Evolutionary conservation across 2,329 filamentous ascomycete genomes (phyloP).

Genomic region (Aspergillus floridensis): DNA sequence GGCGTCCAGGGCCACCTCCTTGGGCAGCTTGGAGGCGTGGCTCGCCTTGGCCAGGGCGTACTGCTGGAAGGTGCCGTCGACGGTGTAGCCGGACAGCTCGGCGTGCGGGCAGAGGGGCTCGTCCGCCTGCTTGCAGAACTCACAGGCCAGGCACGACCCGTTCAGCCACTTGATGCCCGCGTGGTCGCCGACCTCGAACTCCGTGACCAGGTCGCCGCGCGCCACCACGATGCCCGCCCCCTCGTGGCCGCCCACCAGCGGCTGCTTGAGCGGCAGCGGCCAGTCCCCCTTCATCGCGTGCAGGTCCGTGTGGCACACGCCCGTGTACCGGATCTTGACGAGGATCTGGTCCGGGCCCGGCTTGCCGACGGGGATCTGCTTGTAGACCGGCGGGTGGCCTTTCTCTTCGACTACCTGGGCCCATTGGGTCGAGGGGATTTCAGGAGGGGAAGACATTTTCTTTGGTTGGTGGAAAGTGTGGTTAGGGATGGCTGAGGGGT

Average conservation of each 20-base stretch:
- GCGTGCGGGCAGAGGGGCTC: constrained; percentile 79
- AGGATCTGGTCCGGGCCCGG: constrained; percentile 89
- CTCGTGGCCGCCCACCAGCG: constrained; percentile 77
- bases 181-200: constrained; percentile 77
- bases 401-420: constrained; percentile 84
- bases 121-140: constrained; percentile 76
- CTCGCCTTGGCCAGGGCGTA: constrained; percentile 84
- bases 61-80: constrained; percentile 91
- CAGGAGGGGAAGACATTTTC: constrained; percentile 24
- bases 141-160: constrained; percentile 76
- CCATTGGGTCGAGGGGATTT: constrained; percentile 80
- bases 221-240: constrained; percentile 82
- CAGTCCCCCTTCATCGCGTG: constrained; percentile 85
- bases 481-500: background rate
- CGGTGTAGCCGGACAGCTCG: constrained; percentile 81
- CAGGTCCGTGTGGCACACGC: constrained; percentile 86
- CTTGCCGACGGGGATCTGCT: constrained; percentile 69
- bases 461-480: background rate
- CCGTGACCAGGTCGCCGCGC: constrained; percentile 70
- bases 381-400: constrained; percentile 61
- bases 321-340: constrained; percentile 84
- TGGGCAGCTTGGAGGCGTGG: constrained; percentile 80
- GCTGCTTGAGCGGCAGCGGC: constrained; percentile 78
- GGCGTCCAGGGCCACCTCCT: constrained; percentile 72
- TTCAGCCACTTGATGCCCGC: constrained; percentile 93